phyloP scores from a whole-genome alignment of 2,329 filamentous ascomycete species.

The Epichloe hybrida region DNA sequence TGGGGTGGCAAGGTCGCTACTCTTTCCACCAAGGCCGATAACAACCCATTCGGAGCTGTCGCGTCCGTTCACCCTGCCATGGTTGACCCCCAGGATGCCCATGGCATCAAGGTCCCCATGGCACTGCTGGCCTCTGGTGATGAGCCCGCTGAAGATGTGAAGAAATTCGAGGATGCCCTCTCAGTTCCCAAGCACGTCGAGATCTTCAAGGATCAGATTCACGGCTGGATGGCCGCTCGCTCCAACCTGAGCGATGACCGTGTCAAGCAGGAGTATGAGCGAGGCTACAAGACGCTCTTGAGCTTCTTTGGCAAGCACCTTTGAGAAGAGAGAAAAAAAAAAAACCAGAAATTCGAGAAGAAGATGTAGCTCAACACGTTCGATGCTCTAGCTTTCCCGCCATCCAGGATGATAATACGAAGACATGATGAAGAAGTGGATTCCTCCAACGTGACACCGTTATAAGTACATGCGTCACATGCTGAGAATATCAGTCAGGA shows the following conservation, averaged over 20 bases:
- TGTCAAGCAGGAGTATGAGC: slow-evolving; percentile 47
- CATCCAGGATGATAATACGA: no score
- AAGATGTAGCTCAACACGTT: no score
- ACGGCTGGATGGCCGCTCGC: slow-evolving; percentile 63
- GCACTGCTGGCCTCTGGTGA: slow-evolving; percentile 53
- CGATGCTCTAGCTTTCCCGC: no score
- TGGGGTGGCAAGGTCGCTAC: slow-evolving; percentile 58
- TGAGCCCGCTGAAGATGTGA: slow-evolving; percentile 40
- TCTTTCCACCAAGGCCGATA: slow-evolving; percentile 33
- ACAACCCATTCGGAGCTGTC: slow-evolving; percentile 41
- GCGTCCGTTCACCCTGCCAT: slow-evolving; percentile 47
- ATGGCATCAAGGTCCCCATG: slow-evolving; percentile 46
- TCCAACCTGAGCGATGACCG: slow-evolving; percentile 41
- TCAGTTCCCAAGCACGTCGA: slow-evolving; percentile 46
- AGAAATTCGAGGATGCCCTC: slow-evolving; percentile 42
- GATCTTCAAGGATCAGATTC: slow-evolving; percentile 52
- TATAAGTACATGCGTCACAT: no score
- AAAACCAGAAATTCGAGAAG: not conserved
- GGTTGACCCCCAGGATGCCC: slow-evolving; percentile 47
- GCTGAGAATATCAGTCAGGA: not conserved
- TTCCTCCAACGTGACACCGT: no score
- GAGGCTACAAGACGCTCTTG: slow-evolving; percentile 46
- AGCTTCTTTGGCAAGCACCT: slow-evolving; percentile 43
- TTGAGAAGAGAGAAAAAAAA: slow-evolving; percentile 7
- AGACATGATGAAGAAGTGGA: no score